Percentiles rank a stretch among this genome's conserved stretches.
These are phyloP conservation scores for Aspergillus carbonarius DNA, from an alignment of 2,329 filamentous ascomycete species.

Conservation along the genomic window DNA sequence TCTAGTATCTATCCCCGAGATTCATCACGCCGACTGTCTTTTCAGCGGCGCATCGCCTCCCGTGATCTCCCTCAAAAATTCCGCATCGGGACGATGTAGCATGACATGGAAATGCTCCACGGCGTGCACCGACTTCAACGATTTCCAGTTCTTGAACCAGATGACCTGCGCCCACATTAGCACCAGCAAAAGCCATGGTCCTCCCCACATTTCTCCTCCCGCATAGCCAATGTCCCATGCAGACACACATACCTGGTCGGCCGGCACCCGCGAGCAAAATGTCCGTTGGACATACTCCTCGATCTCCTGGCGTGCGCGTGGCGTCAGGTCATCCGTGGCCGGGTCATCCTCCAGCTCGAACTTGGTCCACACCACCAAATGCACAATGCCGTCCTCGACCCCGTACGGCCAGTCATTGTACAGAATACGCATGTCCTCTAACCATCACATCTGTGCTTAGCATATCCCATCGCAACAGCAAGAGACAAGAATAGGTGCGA, in stretches of 20 bases:
- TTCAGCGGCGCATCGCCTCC: constrained; percentile 65
- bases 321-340: constrained; percentile 64
- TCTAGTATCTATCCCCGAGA: not conserved
- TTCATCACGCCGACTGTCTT: not conserved
- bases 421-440: constrained; percentile 69
- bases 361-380: constrained; percentile 92
- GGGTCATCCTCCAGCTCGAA: constrained; percentile 73
- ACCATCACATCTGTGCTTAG: not conserved
- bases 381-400: constrained; percentile 72
- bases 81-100: constrained; percentile 72
- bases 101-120: constrained; percentile 96
- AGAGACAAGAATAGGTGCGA: not conserved
- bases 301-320: constrained; percentile 62
- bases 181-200: not conserved
- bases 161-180: constrained; percentile 52
- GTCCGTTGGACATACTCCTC: constrained; percentile 67
- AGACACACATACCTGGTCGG: constrained; percentile 42
- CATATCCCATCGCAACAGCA: not conserved
- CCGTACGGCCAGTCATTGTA: constrained; percentile 96
- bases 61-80: constrained; percentile 70
- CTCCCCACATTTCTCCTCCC: not conserved
- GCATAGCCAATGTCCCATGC: not conserved
- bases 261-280: constrained; percentile 55
- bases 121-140: constrained; percentile 78
- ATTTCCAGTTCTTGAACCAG: constrained; percentile 94